Base-by-base conservation (phyloP, 306 rosid species). In the Cicer cuneatum region DNA sequence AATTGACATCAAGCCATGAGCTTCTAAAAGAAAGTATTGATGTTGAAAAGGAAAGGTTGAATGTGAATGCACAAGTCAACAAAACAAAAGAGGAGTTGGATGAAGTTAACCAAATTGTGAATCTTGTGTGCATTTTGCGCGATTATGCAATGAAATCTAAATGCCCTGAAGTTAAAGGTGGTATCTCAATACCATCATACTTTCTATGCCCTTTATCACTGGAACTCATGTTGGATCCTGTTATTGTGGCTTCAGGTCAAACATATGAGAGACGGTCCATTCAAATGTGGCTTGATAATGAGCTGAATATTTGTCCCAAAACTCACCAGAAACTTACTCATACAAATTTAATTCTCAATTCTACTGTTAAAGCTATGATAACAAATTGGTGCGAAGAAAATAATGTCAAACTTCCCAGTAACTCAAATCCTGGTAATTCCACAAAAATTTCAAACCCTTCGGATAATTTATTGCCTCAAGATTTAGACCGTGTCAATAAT, bases 231-330 rank as follows among this genome's bases (percentile, higher is more conserved):
- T 66, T 78, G 73, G 97, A 94, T 84, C 97, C 98, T 35, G 98
- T 91, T 54, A 94, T 90, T 35, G 86, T 94, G 83, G 96, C 98
- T 79, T 94, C 97, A 4, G 97, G 98, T 74, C 98, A 94, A 80
- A 94, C 98, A 56, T 94, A 85, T 14, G 92, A 90, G 75, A 86
- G 97, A 76, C 67, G 78, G 15, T 87, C 97, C 61, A 88, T 94
- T 69, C 94, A 91, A 69, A 90, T 75, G 67, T 94, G 97, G 98
- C 88, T 94, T 62, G 95, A 90, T 82, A 78, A 83, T 59, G 97
- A 96, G 33, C 78, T 94, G 57, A 83, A 74, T 72, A 81, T 86
- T 76, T 94, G 98, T 86, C 98, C 98, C 37, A 94, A 86, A 80
- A 91, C 96, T 72, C 95, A 66, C 68, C 92, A 85, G 67, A 71